These are phyloP conservation scores for Lindgomyces ingoldianus DNA, from an alignment of 495 filamentous ascomycete genomes.

Conservation along the genomic window DNA sequence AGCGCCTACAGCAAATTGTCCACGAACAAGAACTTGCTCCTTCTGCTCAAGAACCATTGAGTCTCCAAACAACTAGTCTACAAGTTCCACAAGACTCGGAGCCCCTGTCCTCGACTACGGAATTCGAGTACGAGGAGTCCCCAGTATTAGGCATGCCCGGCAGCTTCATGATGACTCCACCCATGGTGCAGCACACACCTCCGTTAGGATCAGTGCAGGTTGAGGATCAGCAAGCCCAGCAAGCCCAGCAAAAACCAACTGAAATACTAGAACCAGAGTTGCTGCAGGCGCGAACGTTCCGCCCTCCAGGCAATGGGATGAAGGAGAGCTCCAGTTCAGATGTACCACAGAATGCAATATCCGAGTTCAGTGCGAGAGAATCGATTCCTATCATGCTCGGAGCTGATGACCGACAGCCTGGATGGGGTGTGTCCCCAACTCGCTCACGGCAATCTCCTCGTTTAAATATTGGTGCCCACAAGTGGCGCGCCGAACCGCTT, in stretches of 20 bases:
- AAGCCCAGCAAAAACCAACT: constrained; percentile 50
- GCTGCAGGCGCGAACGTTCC: constrained; percentile 37
- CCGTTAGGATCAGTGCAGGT: constrained; percentile 53
- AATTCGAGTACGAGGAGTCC: constrained; percentile 55
- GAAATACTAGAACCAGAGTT: constrained; percentile 23
- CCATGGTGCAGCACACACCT: constrained; percentile 56
- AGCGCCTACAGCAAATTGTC: not conserved
- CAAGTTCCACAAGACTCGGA: constrained; percentile 22
- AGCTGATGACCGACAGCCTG: constrained; percentile 18
- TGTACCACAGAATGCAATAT: not conserved
- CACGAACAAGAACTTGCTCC: not conserved
- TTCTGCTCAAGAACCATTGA: constrained; percentile 13
- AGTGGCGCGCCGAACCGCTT: constrained; percentile 31
- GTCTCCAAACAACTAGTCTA: constrained; percentile 17
- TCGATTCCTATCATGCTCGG: constrained; percentile 65
- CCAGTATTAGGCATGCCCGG: constrained; percentile 63
- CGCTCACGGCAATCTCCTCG: constrained; percentile 18
- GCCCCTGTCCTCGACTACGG: constrained; percentile 35
- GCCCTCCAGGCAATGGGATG: not conserved
- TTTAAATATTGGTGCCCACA: constrained; percentile 29
- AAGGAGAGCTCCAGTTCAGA: not conserved
- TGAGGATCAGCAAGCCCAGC: constrained; percentile 57
- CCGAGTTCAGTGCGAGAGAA: constrained; percentile 51
- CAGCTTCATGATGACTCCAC: constrained; percentile 48
- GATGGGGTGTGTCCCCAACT: constrained; percentile 8